These are phyloP conservation scores for Fusarium sp. DNA, from an alignment of 2,329 filamentous ascomycete genomes.

Conservation along the genomic window DNA sequence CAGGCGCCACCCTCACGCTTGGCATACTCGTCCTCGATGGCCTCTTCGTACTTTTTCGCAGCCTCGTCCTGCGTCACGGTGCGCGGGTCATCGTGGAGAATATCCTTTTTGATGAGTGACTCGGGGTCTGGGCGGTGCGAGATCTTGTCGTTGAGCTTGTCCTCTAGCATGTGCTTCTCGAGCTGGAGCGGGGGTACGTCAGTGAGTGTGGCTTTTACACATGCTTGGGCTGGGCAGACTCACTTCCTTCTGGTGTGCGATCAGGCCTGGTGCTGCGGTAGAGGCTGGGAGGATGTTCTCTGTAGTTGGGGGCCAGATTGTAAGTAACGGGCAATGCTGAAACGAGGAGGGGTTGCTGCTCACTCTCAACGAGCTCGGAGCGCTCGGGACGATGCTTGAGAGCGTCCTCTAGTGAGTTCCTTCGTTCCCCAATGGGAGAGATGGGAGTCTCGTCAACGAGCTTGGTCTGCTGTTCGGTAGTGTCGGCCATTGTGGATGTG, in stretches of 20 bases:
- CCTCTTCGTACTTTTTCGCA: constrained; percentile 66
- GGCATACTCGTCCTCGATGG: constrained; percentile 70
- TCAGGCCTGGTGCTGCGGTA: constrained; percentile 78
- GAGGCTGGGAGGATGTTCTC: constrained; percentile 88
- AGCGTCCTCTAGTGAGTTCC: constrained; percentile 77
- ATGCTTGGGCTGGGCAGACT: constrained; percentile 31
- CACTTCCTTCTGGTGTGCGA: constrained; percentile 80
- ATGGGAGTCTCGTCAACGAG: constrained; percentile 62
- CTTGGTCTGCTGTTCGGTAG: constrained; percentile 35
- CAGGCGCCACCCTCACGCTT: constrained; percentile 70
- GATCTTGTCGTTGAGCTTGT: constrained; percentile 88
- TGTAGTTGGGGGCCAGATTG: constrained; percentile 48
- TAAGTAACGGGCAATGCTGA: constrained; percentile 45
- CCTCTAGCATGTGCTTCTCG: constrained; percentile 85
- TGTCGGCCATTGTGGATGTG: constrained; percentile 43
- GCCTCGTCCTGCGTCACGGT: constrained; percentile 48
- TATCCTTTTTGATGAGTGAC: constrained; percentile 79
- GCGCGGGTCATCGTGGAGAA: constrained; percentile 75
- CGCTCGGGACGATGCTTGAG: constrained; percentile 77
- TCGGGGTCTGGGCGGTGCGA: constrained; percentile 79
- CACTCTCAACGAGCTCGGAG: constrained; percentile 82
- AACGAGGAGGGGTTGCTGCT: constrained; percentile 46
- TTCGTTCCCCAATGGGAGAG: constrained; percentile 61
- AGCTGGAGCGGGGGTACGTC: constrained; percentile 56
- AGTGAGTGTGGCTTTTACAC: constrained; percentile 16